Percentiles rank a stretch among this genome's conserved stretches.
phyloP scores from a whole-genome alignment of 2,329 filamentous ascomycete genomes.

The Neospermospora avenae region DNA sequence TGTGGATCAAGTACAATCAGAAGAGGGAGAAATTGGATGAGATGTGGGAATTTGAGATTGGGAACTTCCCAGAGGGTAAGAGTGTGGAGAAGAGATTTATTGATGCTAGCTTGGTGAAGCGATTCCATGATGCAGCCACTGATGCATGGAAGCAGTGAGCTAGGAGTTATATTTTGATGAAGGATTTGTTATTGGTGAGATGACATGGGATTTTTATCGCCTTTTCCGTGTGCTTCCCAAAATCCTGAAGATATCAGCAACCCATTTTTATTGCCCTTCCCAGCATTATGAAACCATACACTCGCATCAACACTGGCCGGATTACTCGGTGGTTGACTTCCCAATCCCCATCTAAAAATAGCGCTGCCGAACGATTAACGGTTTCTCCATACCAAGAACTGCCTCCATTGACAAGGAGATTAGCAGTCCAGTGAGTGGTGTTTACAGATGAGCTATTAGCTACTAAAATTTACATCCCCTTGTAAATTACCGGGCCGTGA shows the following conservation, averaged over 20 bases:
- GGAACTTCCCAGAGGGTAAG: not conserved
- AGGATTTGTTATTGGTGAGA: too few species aligned
- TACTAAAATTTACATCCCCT: not conserved
- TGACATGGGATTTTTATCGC: too few species aligned
- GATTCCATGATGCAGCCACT: not conserved
- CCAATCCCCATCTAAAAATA: slow-evolving; percentile 8
- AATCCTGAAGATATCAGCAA: not conserved
- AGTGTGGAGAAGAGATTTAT: slow-evolving; percentile 9
- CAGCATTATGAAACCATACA: slow-evolving; percentile 12
- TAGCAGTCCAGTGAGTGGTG: slow-evolving; percentile 15
- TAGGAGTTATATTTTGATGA: not conserved
- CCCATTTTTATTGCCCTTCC: slow-evolving; percentile 14
- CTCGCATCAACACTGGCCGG: slow-evolving; percentile 6
- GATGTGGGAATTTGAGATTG: slow-evolving; percentile 10
- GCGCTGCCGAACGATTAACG: slow-evolving; percentile 7
- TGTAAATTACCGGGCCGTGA: slow-evolving; percentile 11
- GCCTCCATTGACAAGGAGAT: slow-evolving; percentile 10
- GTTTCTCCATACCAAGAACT: slow-evolving; percentile 11
- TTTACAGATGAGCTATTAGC: slow-evolving; percentile 14
- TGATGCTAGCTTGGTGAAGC: not conserved
- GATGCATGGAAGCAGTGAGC: slow-evolving; percentile 1
- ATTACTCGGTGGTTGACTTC: slow-evolving; percentile 1
- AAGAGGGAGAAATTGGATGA: slow-evolving; percentile 1
- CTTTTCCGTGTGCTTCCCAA: too few species aligned
- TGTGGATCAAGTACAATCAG: slow-evolving; percentile 4